Base-by-base conservation (phyloP, 805 yeast species). In the Hyphopichia homilentoma region DNA sequence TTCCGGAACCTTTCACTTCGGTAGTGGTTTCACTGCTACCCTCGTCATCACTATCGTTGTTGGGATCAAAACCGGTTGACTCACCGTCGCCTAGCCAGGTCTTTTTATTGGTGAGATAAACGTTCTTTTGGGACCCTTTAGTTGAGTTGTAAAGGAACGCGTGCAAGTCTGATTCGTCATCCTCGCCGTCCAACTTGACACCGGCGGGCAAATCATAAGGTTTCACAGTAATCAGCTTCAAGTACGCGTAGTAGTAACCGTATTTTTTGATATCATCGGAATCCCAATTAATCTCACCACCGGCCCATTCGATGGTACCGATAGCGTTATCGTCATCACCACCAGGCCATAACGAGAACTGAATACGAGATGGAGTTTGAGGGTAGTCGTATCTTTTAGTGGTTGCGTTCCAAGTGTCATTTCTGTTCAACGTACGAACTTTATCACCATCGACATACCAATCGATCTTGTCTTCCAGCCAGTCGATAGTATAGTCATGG, bases 231-330 rank as follows among this genome's bases (percentile, higher is more conserved):
- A 86, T 67, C 27, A 73, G 69, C 47, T 79, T 67, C 29, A 89
- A 48, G 37, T 73, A 68, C 17, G 84, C 79, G 54, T 78, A 86
- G 64, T 75, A 81, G 65, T 88, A 89, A n/a, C 97, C 96, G 32
- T 80, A 75, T 36, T 82, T 65, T 39, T 67, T 48, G 37, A 88
- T 74, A 58, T 87, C 96, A 3, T 68, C 54, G 9, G 89, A 73
- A 55, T 81, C 60, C 97, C 97, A 89, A 64, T 85, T 68, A 40
- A 89, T 77, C 18, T 42, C 66, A 62, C 97, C 97, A 61, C 96
- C 96, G 22, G 95, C 84, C 89, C 89, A 88, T 36, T 70, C 82
- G 40, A 75, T 68, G 9, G 88, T 81, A 67, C 89, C 89, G 17
- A 48, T 42, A 15, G 73, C 75, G 48, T 70, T 72, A 19, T 66